These are phyloP conservation scores for Tetracladium marchalianum DNA, from an alignment of 495 filamentous ascomycete species.

Conservation along the genomic window DNA sequence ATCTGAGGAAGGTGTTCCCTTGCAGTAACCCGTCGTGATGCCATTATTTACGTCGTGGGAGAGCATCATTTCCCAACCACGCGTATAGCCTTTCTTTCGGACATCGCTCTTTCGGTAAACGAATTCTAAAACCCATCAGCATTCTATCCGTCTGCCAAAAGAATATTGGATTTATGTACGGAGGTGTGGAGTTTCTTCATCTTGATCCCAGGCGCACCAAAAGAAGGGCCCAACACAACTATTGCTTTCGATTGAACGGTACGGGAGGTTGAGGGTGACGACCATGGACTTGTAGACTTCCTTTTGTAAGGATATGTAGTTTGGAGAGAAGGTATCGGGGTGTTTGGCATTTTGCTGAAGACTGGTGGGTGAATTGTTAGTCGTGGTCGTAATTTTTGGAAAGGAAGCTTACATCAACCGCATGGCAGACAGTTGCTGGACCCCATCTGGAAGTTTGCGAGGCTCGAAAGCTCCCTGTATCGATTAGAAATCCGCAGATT, in stretches of 20 bases:
- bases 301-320: constrained; percentile 31
- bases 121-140: constrained; percentile 29
- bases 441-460: constrained; percentile 27
- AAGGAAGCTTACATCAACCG: constrained; percentile 36
- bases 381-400: not conserved
- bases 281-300: constrained; percentile 33
- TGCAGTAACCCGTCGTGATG: constrained; percentile 43
- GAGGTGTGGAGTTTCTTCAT: constrained; percentile 38
- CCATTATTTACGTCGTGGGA: constrained; percentile 39
- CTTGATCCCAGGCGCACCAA: constrained; percentile 42
- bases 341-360: constrained; percentile 41
- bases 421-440: constrained; percentile 31
- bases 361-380: constrained; percentile 24
- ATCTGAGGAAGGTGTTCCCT: constrained; percentile 42
- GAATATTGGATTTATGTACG: constrained; percentile 24
- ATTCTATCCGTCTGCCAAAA: not conserved
- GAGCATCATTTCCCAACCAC: constrained; percentile 49
- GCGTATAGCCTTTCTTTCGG: constrained; percentile 44
- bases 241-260: constrained; percentile 37
- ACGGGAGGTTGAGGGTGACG: constrained; percentile 34
- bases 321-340: constrained; percentile 38
- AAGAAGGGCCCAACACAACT: constrained; percentile 46
- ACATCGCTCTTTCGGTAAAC: constrained; percentile 48
- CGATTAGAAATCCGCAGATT: not conserved
- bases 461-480: constrained; percentile 40